Evolutionary conservation across 192 early-diverging fungal species (phyloP).

Genomic region (Coemansia sp.): DNA sequence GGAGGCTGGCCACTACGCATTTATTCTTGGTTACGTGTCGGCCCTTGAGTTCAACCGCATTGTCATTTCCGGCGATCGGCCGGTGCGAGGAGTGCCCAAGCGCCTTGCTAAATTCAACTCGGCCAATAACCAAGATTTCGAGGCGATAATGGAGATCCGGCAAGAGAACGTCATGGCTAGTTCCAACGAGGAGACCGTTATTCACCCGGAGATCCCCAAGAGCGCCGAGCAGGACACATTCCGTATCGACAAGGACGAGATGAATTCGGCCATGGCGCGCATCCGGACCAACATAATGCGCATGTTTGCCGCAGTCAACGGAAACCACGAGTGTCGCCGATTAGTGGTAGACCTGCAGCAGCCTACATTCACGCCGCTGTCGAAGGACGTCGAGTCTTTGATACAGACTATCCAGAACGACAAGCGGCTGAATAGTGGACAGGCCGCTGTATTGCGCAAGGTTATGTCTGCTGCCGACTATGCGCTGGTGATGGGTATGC

Average conservation of each 20-base stretch:
- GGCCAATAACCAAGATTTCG: conserved; percentile 58
- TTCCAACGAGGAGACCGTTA: conserved; percentile 22
- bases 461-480: conserved; percentile 84
- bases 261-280: conserved; percentile 63
- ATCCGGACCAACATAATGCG: conserved; percentile 75
- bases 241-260: conserved; percentile 86
- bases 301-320: conserved; percentile 58
- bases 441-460: conserved; percentile 65
- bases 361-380: conserved; percentile 60
- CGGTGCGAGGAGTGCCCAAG: conserved; percentile 66
- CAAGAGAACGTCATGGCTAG: conserved; percentile 7
- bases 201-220: conserved; percentile 27
- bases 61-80: conserved; percentile 61
- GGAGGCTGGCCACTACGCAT: conserved; percentile 66
- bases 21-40: conserved; percentile 75
- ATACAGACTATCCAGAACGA: conserved; percentile 17
- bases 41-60: conserved; percentile 55
- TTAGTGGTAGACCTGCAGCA: conserved; percentile 79
- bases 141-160: conserved; percentile 42
- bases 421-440: conserved; percentile 69
- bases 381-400: conserved; percentile 13
- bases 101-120: conserved; percentile 57
- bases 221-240: conserved; percentile 38
- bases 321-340: conserved; percentile 58
- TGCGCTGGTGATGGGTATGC: conserved; percentile 92